Percentiles rank a stretch among this genome's conserved stretches.
These are phyloP conservation scores for Pleodorina starrii DNA, from an alignment of 139 green algal species.

Conservation along the genomic window DNA sequence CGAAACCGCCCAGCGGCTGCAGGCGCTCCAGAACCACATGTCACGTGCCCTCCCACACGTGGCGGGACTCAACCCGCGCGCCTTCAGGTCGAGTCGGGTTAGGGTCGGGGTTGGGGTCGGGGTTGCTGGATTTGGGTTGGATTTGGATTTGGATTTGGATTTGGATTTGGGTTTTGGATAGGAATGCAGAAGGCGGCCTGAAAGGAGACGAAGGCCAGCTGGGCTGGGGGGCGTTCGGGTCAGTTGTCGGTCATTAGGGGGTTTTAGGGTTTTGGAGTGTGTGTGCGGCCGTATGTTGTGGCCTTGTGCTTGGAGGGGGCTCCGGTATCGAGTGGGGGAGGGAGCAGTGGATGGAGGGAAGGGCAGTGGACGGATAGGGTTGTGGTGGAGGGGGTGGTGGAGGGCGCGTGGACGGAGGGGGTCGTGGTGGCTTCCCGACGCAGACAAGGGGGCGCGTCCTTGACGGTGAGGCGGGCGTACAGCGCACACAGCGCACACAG, in stretches of 20 bases:
- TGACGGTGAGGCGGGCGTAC: not conserved
- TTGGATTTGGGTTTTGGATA: too few relatives aligned
- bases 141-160: too few relatives aligned
- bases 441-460: too few relatives aligned
- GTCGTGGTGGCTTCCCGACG: too few relatives aligned
- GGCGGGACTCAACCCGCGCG: constrained; percentile 81
- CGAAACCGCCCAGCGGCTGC: constrained; percentile 48
- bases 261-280: not conserved
- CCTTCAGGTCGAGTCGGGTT: constrained; percentile 68
- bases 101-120: not conserved
- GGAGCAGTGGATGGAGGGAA: not conserved
- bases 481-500: not conserved
- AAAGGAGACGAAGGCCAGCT: not conserved
- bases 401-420: not conserved
- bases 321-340: not conserved
- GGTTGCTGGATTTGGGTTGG: too few relatives aligned
- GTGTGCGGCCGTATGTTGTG: not conserved
- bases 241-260: not conserved
- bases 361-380: not conserved
- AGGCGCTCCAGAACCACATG: constrained; percentile 68
- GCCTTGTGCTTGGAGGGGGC: not conserved
- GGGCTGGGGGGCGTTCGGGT: too few relatives aligned
- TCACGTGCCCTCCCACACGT: constrained; percentile 62
- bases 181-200: not conserved
- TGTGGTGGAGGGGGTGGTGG: not conserved